Percentiles rank a stretch among this genome's conserved stretches.
phyloP scores from a whole-genome alignment of 257 asterid genomes.

The Primulina huaijiensis region DNA sequence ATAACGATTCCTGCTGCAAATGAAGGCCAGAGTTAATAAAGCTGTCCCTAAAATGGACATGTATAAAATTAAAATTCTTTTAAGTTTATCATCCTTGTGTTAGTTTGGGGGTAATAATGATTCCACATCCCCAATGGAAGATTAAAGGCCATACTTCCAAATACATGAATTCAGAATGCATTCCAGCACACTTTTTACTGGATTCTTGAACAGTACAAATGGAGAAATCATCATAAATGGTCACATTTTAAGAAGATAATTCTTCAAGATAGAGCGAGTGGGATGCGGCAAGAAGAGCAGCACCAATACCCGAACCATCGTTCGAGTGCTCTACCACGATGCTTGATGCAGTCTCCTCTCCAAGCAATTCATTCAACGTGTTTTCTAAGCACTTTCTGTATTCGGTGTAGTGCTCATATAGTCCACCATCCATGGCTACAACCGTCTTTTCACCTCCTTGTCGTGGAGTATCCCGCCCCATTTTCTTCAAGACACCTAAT shows the following conservation, averaged over 20 bases:
- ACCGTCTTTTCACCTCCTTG: slow-evolving; percentile 53
- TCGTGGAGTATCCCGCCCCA: slow-evolving; percentile 54
- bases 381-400: slow-evolving; percentile 57
- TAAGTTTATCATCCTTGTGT: background rate
- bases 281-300: slow-evolving; percentile 85
- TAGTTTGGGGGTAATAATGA: background rate
- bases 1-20: background rate
- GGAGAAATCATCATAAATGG: background rate
- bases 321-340: slow-evolving; percentile 59
- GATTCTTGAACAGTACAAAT: background rate
- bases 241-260: slow-evolving; percentile 10
- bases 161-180: background rate
- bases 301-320: slow-evolving; percentile 91
- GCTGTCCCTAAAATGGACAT: background rate
- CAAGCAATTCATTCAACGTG: slow-evolving; percentile 55
- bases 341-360: slow-evolving; percentile 36
- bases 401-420: slow-evolving; percentile 68
- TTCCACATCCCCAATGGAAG: background rate
- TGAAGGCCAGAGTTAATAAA: background rate
- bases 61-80: background rate
- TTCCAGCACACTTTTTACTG: background rate
- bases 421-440: slow-evolving; percentile 81
- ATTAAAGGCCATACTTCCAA: background rate
- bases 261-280: slow-evolving; percentile 47
- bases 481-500: slow-evolving; percentile 66